Percentiles rank a stretch among this genome's conserved stretches.
These are phyloP conservation scores for Microcyclospora pomicola DNA, from an alignment of 2,329 filamentous ascomycete species.

Conservation along the genomic window DNA sequence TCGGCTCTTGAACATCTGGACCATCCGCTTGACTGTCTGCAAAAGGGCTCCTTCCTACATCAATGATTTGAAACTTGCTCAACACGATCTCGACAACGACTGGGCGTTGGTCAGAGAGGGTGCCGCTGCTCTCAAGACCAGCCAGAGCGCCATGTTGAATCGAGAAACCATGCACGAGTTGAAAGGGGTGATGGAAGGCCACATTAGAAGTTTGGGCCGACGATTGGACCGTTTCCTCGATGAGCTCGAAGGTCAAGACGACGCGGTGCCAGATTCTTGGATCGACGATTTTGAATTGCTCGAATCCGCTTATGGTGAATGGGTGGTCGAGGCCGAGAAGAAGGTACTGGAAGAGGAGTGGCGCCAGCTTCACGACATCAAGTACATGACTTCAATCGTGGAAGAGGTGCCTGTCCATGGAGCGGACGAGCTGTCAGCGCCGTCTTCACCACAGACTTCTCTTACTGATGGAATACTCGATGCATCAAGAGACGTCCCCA, in stretches of 20 bases:
- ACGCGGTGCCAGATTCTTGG: conserved; percentile 77
- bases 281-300: conserved; percentile 71
- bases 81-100: conserved; percentile 49
- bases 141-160: conserved; percentile 8
- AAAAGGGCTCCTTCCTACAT: conserved; percentile 59
- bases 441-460: neutral
- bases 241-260: conserved; percentile 65
- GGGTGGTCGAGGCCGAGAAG: conserved; percentile 65
- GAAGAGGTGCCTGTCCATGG: neutral
- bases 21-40: conserved; percentile 59
- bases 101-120: conserved; percentile 46
- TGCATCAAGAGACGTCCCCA: too few relatives aligned
- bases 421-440: neutral
- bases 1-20: conserved; percentile 64
- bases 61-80: conserved; percentile 47
- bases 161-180: conserved; percentile 12
- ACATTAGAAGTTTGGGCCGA: conserved; percentile 55
- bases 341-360: conserved; percentile 54
- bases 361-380: conserved; percentile 2
- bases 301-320: conserved; percentile 64
- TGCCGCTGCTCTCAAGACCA: conserved; percentile 10
- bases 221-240: conserved; percentile 78
- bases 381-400: neutral
- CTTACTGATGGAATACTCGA: too few relatives aligned
- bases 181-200: conserved; percentile 49